Percentiles rank a stretch among this genome's conserved stretches.
phyloP scores from a whole-genome alignment of 1,139 yeast genomes.

The Protomyces lactucae-debilis region DNA sequence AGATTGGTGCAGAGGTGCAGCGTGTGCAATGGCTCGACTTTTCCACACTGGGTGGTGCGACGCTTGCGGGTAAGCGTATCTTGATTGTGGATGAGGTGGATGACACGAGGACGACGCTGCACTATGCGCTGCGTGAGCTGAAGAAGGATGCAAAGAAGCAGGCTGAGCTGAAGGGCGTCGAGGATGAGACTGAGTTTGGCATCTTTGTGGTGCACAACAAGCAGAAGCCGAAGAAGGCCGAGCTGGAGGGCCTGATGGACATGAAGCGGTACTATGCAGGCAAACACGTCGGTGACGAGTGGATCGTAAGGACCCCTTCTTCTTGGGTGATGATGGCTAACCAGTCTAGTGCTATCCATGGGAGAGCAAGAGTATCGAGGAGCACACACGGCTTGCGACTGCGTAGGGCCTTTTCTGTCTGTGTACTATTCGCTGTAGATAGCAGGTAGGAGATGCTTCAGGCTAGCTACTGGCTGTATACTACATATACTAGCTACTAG shows the following conservation, averaged over 20 bases:
- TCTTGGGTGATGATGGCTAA: neutral
- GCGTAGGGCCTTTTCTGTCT: neutral
- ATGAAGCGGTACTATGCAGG: conserved; percentile 74
- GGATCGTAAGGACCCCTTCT: conserved; percentile 82
- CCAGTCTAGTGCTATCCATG: neutral
- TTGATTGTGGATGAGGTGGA: conserved; percentile 91
- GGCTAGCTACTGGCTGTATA: no score
- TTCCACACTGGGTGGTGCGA: conserved; percentile 51
- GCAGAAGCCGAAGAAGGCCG: conserved; percentile 79
- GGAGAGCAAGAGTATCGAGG: conserved; percentile 22
- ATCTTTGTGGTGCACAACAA: conserved; percentile 93
- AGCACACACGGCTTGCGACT: conserved; percentile 10
- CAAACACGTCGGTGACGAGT: conserved; percentile 79
- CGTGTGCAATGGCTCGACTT: conserved; percentile 97
- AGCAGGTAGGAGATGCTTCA: no score
- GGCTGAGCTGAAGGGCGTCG: conserved; percentile 49
- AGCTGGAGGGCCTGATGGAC: conserved; percentile 61
- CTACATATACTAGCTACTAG: no score
- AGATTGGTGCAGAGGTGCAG: conserved; percentile 74
- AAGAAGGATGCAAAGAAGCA: conserved; percentile 71
- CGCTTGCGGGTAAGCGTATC: conserved; percentile 72
- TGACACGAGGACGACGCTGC: conserved; percentile 90
- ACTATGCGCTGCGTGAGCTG: conserved; percentile 82
- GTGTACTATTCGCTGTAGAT: no score
- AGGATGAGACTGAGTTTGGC: conserved; percentile 66